Evolutionary conservation across 345 rosid species (phyloP).

Genomic region (Eucalyptus cloeziana): DNA sequence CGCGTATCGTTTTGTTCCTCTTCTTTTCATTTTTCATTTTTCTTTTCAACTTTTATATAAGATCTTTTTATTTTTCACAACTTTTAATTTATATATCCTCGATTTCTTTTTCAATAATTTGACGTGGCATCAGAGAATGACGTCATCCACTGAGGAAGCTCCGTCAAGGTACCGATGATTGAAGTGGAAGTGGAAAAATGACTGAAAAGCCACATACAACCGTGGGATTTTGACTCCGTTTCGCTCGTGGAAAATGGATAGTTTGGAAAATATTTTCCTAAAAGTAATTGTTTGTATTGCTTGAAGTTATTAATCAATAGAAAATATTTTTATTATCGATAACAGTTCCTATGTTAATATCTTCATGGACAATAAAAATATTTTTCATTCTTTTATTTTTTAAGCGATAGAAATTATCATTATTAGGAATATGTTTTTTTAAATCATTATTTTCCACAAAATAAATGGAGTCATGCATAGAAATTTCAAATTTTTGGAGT

Average conservation of each 20-base stretch:
- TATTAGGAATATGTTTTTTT: no score
- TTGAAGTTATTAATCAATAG: no score
- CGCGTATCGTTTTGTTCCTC: neutral
- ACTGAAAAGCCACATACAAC: neutral
- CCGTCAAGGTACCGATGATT: neutral
- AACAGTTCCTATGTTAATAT: no score
- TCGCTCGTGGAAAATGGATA: fast-evolving
- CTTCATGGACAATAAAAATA: neutral
- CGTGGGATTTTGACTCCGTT: fast-evolving
- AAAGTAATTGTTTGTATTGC: fast-evolving
- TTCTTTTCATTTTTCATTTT: neutral
- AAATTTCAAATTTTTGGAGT: neutral
- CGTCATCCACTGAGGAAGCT: neutral
- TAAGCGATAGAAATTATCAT: neutral
- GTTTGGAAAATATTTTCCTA: fast-evolving
- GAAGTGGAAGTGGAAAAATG: neutral
- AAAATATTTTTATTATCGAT: no score
- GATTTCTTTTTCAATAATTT: neutral
- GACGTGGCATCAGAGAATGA: fast-evolving
- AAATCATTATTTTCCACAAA: no score
- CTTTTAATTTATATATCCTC: neutral
- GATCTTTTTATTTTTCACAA: neutral
- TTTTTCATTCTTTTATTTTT: no score
- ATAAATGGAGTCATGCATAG: neutral
- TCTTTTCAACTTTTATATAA: neutral